Evolutionary conservation across 257 asterid species (phyloP), one percentile per base, ranked within the genome.

Genomic region (Jacaranda mimosifolia): DNA sequence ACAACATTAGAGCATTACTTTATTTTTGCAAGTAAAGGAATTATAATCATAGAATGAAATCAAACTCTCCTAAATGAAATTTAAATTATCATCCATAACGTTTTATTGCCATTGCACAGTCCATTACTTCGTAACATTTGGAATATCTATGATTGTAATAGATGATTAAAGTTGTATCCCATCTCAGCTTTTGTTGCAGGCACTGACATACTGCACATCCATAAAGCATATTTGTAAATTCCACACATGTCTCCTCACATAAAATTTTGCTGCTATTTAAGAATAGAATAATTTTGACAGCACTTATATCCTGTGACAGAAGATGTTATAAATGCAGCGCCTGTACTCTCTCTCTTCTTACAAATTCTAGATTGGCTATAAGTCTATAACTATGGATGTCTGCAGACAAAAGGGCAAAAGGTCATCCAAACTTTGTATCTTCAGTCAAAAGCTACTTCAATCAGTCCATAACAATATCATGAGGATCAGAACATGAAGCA

Each of bases 201-300:
- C 32, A 26, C 32, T 26, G 32, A 26, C 32, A 26, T 26, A 26
- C 1, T 6, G 32, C 70, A 64, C 35, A 39, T 13, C 6, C 35
- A 26, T 46, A 62, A 74, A 74, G 72, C 49, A 62, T 18, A 56
- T 48, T 8, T 63, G n/a, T 35, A 45, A 38, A 55, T 13, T 19
- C 59, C 18, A 56, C 1, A 60, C 58, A 42, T 35, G 49, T 15
- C 40, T 36, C 12, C 51, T 17, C 17, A 36, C 9, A 14, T 43
- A 11, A 67, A 35, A 10, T n/a, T 18, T 5, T 19, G 21, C 17
- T 40, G 45, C 56, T 9, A 19, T 10, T 63, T 63, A 51, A 4
- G 9, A 49, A 40, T 5, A 11, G 9, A 65, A 53, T 15, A 53
- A 7, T 21, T 11, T 4, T 42, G 36, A 43, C 72, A 43, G 42